Evolutionary conservation across 2,329 filamentous ascomycete genomes (phyloP).

Genomic region (Penicillium sp.): DNA sequence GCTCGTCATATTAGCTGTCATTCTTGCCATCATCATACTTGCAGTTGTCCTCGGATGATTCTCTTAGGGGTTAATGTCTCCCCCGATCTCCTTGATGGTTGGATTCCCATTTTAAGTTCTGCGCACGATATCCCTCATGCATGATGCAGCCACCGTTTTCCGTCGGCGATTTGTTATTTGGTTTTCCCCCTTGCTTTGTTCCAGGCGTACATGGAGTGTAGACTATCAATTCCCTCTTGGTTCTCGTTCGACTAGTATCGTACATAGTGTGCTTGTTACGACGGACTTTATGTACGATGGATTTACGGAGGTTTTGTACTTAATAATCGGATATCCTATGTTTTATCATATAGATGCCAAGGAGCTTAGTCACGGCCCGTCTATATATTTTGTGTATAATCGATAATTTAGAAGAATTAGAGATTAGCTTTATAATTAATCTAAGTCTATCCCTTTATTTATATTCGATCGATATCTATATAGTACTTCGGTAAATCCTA

Average conservation of each 20-base stretch:
- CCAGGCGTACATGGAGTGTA: slow-evolving; percentile 23
- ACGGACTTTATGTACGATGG: no score
- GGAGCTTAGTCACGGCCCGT: no score
- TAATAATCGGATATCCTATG: no score
- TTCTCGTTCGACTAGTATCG: slow-evolving; percentile 25
- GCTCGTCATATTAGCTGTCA: slow-evolving; percentile 78
- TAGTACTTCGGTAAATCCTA: no score
- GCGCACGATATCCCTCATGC: slow-evolving; percentile 33
- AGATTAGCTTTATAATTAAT: no score
- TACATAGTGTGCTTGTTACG: no score
- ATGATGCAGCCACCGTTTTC: slow-evolving; percentile 15
- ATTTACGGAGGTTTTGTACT: no score
- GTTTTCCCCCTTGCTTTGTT: slow-evolving; percentile 7
- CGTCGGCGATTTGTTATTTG: slow-evolving; percentile 8
- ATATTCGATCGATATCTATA: no score
- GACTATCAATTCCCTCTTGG: slow-evolving; percentile 20
- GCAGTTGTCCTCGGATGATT: slow-evolving; percentile 69
- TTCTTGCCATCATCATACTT: slow-evolving; percentile 81
- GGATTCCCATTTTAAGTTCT: slow-evolving; percentile 17
- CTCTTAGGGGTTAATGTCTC: slow-evolving; percentile 20
- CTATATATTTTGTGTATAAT: no score
- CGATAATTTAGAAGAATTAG: no score
- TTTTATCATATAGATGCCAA: no score
- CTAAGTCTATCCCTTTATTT: no score
- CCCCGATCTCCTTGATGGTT: slow-evolving; percentile 6